These are phyloP conservation scores for Celoporthe dispersa DNA, from an alignment of 2,329 filamentous ascomycete species.

Conservation along the genomic window DNA sequence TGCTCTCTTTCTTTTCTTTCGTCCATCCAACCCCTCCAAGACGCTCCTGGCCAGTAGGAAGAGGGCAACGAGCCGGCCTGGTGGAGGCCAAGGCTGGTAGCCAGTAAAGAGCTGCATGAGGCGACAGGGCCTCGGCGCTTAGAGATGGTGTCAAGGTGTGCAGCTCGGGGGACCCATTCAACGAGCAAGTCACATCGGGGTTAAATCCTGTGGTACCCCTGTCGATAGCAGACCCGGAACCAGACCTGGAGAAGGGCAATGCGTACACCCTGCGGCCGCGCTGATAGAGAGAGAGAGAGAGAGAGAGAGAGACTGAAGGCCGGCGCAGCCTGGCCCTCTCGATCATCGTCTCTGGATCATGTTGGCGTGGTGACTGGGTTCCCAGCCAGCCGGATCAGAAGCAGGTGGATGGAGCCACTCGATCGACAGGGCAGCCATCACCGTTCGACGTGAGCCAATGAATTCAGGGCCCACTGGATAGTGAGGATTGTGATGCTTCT, in stretches of 20 bases:
- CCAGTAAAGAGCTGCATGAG: slow-evolving; percentile 51
- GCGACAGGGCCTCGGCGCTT: slow-evolving; percentile 62
- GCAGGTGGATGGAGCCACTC: slow-evolving; percentile 23
- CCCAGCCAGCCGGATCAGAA: slow-evolving; percentile 22
- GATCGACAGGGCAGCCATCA: slow-evolving; percentile 18
- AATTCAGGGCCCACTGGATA: slow-evolving; percentile 10
- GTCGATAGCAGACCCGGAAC: slow-evolving; percentile 34
- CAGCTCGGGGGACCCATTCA: slow-evolving; percentile 43
- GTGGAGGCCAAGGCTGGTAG: slow-evolving; percentile 34
- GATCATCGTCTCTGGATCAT: slow-evolving; percentile 7
- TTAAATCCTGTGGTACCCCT: slow-evolving; percentile 29
- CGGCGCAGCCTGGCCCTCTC: slow-evolving; percentile 13
- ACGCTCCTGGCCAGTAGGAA: slow-evolving; percentile 40
- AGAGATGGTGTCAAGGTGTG: slow-evolving; percentile 43
- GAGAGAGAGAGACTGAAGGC: slow-evolving; percentile 7
- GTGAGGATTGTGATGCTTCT: slow-evolving; percentile 9
- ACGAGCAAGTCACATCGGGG: slow-evolving; percentile 45
- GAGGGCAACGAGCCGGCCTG: slow-evolving; percentile 35
- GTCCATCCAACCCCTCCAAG: slow-evolving; percentile 28
- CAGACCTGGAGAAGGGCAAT: background rate
- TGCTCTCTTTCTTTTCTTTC: slow-evolving; percentile 43
- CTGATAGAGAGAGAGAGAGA: slow-evolving; percentile 9
- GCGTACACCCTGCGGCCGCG: background rate
- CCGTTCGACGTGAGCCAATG: slow-evolving; percentile 25
- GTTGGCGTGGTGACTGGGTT: slow-evolving; percentile 1